Evolutionary conservation across 495 filamentous ascomycete genomes (phyloP).

Genomic region (Aspergillus haitiensis): DNA sequence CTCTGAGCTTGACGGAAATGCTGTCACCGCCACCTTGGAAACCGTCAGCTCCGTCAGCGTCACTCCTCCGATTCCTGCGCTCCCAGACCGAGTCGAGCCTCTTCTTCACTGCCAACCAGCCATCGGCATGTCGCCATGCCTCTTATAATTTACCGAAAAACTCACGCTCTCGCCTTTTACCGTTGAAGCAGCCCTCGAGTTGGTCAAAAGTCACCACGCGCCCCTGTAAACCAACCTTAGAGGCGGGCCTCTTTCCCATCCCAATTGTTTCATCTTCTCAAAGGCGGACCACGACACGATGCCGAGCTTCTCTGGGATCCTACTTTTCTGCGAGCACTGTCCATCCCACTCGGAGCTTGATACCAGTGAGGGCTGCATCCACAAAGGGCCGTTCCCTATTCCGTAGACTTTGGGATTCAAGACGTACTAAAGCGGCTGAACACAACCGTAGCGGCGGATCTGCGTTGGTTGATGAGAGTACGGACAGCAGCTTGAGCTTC

Average conservation of each 20-base stretch:
- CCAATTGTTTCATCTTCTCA: constrained; percentile 8
- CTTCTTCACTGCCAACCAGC: constrained; percentile 48
- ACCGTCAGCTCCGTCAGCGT: constrained; percentile 55
- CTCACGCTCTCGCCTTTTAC: constrained; percentile 9
- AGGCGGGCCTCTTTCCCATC: constrained; percentile 12
- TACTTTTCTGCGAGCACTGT: not conserved
- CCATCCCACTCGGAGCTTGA: not conserved
- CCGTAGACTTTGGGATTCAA: constrained; percentile 55
- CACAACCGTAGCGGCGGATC: constrained; percentile 21
- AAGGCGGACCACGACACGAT: constrained; percentile 17
- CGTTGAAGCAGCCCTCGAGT: constrained; percentile 25
- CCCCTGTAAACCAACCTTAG: constrained; percentile 17
- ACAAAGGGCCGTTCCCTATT: constrained; percentile 52
- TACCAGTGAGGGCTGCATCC: constrained; percentile 38
- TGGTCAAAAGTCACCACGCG: constrained; percentile 27
- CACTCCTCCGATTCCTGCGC: constrained; percentile 61
- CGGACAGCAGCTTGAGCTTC: constrained; percentile 46
- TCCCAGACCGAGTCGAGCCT: constrained; percentile 56
- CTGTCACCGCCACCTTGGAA: constrained; percentile 38
- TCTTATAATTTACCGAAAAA: constrained; percentile 10
- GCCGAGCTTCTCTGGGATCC: constrained; percentile 11
- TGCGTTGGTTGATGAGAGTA: constrained; percentile 40
- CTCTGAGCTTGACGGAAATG: constrained; percentile 34
- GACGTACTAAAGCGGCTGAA: constrained; percentile 31
- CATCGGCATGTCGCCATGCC: constrained; percentile 31